Evolutionary conservation across 1,284 basidiomycete genomes (phyloP), one percentile per base, ranked within the genome.

Genomic region (Ustanciosporium gigantosporum): DNA sequence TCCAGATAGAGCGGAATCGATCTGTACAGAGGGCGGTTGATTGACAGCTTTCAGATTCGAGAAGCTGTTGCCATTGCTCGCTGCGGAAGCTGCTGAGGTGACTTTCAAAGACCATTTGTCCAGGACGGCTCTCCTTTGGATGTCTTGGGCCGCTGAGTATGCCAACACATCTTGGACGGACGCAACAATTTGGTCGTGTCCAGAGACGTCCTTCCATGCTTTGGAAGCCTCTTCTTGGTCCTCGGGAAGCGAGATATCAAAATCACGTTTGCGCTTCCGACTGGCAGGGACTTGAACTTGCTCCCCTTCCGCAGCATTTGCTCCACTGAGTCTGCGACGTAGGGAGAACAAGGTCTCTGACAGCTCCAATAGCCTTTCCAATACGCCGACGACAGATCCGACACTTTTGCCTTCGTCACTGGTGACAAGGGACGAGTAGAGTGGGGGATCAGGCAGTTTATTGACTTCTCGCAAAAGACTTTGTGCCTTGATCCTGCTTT

Each of bases 401-500:
- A 49, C 32, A 4, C 41, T 31, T 8, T 4, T 36, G 13, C 20
- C 32, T 11, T 9, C 14, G 9, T 35, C 32, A 13, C 24, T 19
- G 6, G 19, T 23, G 19, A 57, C 41, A 27, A 22, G 24, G 13
- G 42, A 32, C 13, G 40, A 20, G 39, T 58, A 50, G n/a, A 39
- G 13, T 0, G 25, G 14, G 3, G 59, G 51, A 27, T 55, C 46
- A 1, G 57, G 60, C 17, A 60, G 52, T 14, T 47, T 45, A 41
- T 64, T 59, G 35, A 60, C 48, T 23, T 64, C 46, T 9, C 65
- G 53, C 14, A 62, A 36, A 1, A 53, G 49, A 20, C 58, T 61
- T 35, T 75, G 73, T 17, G 65, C 56, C 21, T 70, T 60, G 50
- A 75, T 75, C 7, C 73, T 64, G 0, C 58, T 50, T 16, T 70